phyloP scores from a whole-genome alignment of 1,139 yeast species.

The Debaryomyces robertsiae region DNA sequence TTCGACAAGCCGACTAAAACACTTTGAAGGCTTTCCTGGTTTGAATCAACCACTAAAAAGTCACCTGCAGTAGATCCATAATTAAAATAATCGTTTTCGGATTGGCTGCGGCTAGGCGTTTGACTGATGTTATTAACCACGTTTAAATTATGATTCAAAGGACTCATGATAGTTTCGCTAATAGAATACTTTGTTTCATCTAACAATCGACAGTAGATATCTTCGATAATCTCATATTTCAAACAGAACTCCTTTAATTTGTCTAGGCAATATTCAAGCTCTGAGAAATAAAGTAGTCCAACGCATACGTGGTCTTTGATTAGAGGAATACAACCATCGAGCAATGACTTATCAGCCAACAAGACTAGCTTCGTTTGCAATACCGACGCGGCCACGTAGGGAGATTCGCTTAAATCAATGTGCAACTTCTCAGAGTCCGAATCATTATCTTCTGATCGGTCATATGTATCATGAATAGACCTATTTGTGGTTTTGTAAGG shows the following conservation, averaged over 20 bases:
- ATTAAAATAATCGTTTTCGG: conserved; percentile 29
- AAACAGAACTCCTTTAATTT: conserved; percentile 36
- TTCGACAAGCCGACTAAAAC: conserved; percentile 36
- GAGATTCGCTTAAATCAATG: conserved; percentile 44
- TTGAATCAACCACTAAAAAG: conserved; percentile 9
- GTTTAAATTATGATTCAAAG: conserved; percentile 17
- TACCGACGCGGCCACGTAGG: conserved; percentile 33
- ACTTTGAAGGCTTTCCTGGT: conserved; percentile 18
- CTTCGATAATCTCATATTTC: conserved; percentile 32
- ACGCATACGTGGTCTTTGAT: conserved; percentile 38
- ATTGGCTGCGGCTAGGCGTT: conserved; percentile 1
- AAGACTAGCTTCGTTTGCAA: conserved; percentile 37
- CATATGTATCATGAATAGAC: conserved; percentile 1
- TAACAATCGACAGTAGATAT: conserved; percentile 35
- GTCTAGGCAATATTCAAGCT: conserved; percentile 56
- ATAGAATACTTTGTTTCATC: conserved; percentile 21
- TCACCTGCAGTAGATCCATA: conserved; percentile 26
- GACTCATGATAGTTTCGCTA: conserved; percentile 14
- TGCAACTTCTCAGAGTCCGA: conserved; percentile 20
- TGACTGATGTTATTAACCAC: conserved; percentile 15
- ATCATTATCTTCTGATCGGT: conserved; percentile 1
- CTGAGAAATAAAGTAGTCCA: conserved; percentile 56
- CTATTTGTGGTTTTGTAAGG: conserved; percentile 1
- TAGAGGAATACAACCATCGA: conserved; percentile 62
- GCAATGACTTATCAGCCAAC: conserved; percentile 43